A percentile compares a stretch with the other conserved stretches of the same genome.
These are phyloP conservation scores for Aspergillus asperescens DNA, from an alignment of 495 filamentous ascomycete species.

Conservation along the genomic window DNA sequence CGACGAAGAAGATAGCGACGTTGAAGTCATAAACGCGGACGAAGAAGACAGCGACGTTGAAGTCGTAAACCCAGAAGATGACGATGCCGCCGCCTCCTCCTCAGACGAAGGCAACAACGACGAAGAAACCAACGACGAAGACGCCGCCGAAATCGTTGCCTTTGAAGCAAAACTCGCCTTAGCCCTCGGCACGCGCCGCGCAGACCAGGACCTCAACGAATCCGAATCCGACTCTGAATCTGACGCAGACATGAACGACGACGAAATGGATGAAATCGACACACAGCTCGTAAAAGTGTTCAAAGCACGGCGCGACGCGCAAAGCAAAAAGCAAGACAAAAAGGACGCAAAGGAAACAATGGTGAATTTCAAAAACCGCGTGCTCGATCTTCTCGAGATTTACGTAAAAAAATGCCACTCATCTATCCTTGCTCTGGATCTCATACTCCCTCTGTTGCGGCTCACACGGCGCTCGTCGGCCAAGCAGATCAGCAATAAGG, in stretches of 20 bases:
- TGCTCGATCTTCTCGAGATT: slow-evolving; percentile 81
- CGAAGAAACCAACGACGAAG: slow-evolving; percentile 39
- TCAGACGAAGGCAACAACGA: slow-evolving; percentile 37
- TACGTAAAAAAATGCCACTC: slow-evolving; percentile 75
- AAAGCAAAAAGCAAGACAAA: slow-evolving; percentile 69
- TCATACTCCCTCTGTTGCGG: slow-evolving; percentile 61
- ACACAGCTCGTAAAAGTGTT: slow-evolving; percentile 77
- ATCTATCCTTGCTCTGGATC: slow-evolving; percentile 57
- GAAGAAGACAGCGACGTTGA: slow-evolving; percentile 39
- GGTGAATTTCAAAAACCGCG: slow-evolving; percentile 88
- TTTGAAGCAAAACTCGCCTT: slow-evolving; percentile 76
- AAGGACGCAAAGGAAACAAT: slow-evolving; percentile 85
- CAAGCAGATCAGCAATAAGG: slow-evolving; percentile 69
- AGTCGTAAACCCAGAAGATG: slow-evolving; percentile 32
- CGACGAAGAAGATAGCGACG: slow-evolving; percentile 36
- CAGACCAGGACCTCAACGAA: slow-evolving; percentile 51
- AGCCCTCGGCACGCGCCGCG: slow-evolving; percentile 60
- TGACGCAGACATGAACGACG: slow-evolving; percentile 83
- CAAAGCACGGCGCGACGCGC: slow-evolving; percentile 57
- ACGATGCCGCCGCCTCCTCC: slow-evolving; percentile 28
- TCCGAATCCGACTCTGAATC: slow-evolving; percentile 45
- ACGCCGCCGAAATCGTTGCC: slow-evolving; percentile 50
- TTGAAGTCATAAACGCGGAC: slow-evolving; percentile 37
- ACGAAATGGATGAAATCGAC: slow-evolving; percentile 91
- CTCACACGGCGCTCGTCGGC: slow-evolving; percentile 57